Evolutionary conservation across 345 rosid species (phyloP).

Genomic region (Barbarea vulgaris): DNA sequence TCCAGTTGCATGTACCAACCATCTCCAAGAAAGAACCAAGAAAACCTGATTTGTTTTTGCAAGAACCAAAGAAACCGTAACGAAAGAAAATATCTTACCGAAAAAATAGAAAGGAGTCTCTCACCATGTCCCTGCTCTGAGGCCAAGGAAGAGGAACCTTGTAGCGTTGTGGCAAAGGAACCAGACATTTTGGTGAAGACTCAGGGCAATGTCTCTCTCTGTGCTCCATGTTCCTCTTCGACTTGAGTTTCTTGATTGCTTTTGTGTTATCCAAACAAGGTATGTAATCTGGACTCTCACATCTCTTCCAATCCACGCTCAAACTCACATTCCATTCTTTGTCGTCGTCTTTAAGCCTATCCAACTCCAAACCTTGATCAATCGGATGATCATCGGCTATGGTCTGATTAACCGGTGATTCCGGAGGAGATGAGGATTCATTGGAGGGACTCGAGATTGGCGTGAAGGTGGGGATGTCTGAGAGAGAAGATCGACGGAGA

Average conservation of each 20-base stretch:
- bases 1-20: not conserved
- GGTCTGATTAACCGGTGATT: conserved; percentile 19
- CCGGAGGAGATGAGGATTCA: not conserved
- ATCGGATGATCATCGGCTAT: conserved; percentile 5
- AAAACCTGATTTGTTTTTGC: not conserved
- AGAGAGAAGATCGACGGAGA: conserved; percentile 46
- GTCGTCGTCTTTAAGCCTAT: conserved; percentile 12
- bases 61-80: conserved; percentile 24
- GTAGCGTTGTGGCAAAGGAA: conserved; percentile 74
- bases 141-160: conserved; percentile 83
- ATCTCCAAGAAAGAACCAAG: not conserved
- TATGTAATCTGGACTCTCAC: conserved; percentile 61
- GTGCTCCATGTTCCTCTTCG: conserved; percentile 84
- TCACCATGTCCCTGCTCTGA: conserved; percentile 97
- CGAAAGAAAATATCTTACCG: conserved; percentile 30
- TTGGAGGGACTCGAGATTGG: conserved; percentile 24
- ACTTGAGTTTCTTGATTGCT: conserved; percentile 63
- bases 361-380: conserved; percentile 11
- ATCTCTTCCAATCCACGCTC: conserved; percentile 51
- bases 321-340: conserved; percentile 33
- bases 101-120: conserved; percentile 47
- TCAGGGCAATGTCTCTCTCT: conserved; percentile 86
- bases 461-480: conserved; percentile 22
- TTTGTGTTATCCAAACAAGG: conserved; percentile 79
- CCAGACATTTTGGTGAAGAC: conserved; percentile 63